Conservation (phyloP, 1,284 basidiomycete genomes). For the Calocybe gambosa region DNA sequence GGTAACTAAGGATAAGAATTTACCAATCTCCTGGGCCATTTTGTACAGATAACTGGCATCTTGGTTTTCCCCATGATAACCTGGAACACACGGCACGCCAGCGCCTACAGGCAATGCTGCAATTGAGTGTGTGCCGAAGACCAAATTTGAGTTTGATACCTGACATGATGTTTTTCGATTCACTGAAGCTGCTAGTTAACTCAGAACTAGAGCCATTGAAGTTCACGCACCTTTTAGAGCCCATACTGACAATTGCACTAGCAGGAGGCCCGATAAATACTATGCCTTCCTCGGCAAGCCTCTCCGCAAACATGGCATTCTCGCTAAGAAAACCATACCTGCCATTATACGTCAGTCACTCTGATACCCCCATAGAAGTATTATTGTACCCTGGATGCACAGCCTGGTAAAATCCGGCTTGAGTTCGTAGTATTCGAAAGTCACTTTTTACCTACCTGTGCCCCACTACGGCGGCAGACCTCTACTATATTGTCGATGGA, state of each 20-base stretch:
- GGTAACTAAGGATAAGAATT: constrained; percentile 2
- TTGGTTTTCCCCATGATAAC: constrained; percentile 80
- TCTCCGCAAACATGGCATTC: constrained; percentile 86
- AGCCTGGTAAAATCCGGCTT: constrained; percentile 38
- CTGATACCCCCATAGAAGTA: background rate
- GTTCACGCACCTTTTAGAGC: constrained; percentile 70
- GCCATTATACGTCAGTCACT: background rate
- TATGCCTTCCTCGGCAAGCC: constrained; percentile 83
- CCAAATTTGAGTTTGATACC: constrained; percentile 30
- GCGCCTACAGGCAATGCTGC: constrained; percentile 44
- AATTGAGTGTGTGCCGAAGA: background rate
- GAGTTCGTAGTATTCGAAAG: background rate
- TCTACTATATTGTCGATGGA: constrained; percentile 86
- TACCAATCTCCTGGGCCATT: constrained; percentile 73
- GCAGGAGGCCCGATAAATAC: constrained; percentile 95
- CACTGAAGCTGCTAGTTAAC: constrained; percentile 33
- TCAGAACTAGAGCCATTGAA: constrained; percentile 6
- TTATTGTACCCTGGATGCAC: constrained; percentile 74
- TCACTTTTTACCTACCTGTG: constrained; percentile 53
- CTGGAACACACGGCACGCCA: constrained; percentile 90
- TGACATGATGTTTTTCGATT: constrained; percentile 89
- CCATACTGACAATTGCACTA: constrained; percentile 91
- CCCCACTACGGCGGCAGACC: constrained; percentile 73
- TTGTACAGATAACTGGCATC: constrained; percentile 55
- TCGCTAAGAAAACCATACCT: constrained; percentile 93